Evolutionary conservation across 352 stramenopile genomes (phyloP).

Genomic region (Phytopythium aichiense): DNA sequence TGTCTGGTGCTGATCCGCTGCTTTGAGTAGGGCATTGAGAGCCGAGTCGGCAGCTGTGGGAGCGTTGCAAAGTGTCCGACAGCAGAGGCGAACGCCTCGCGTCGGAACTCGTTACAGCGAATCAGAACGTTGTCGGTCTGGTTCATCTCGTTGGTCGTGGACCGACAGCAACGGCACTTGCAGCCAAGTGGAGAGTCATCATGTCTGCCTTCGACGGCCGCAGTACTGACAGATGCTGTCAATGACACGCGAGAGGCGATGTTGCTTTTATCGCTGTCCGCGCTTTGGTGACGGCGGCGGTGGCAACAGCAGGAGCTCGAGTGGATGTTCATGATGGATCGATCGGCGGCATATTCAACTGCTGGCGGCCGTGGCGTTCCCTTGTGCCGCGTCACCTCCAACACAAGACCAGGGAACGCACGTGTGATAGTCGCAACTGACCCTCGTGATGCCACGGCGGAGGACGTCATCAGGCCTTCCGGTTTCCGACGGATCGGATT

Average conservation of each 20-base stretch:
- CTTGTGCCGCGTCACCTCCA: background rate
- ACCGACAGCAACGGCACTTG: background rate
- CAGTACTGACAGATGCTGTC: background rate
- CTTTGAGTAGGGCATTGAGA: background rate
- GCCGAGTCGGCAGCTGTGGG: background rate
- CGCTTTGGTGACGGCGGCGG: background rate
- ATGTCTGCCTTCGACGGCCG: background rate
- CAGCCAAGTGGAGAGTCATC: background rate
- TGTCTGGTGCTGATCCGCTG: background rate
- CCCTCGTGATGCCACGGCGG: background rate
- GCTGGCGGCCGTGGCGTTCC: background rate
- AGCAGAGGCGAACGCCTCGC: background rate
- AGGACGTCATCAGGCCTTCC: background rate
- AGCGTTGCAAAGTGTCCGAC: background rate
- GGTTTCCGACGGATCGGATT: background rate
- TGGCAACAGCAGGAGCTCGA: background rate
- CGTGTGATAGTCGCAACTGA: background rate
- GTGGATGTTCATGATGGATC: background rate
- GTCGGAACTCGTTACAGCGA: background rate
- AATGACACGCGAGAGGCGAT: background rate
- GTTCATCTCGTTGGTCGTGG: background rate
- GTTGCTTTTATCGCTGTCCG: background rate
- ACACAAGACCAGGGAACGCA: background rate
- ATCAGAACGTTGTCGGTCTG: background rate
- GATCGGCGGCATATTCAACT: constrained; percentile 3